Percentiles rank a stretch among this genome's conserved stretches.
These are phyloP conservation scores for Dendrobium catenatum DNA, from an alignment of 106 monocot genomes.

Conservation along the genomic window DNA sequence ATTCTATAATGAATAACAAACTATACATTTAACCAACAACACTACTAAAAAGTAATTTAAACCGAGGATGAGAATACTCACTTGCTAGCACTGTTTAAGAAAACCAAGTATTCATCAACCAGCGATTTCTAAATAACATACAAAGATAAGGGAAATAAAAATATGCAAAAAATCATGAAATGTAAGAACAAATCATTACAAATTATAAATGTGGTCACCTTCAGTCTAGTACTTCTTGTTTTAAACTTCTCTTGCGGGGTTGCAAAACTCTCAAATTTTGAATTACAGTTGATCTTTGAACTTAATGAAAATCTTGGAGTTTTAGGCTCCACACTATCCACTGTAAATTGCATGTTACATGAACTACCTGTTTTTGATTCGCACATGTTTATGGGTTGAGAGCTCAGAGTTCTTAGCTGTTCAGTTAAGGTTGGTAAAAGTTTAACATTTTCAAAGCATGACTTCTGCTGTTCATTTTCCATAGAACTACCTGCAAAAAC, in stretches of 20 bases:
- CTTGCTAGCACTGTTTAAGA: conserved; percentile 14
- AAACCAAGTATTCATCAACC: conserved; percentile 33
- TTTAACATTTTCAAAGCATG: neutral
- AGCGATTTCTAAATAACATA: conserved; percentile 32
- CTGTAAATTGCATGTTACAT: too few species aligned
- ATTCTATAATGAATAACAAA: neutral
- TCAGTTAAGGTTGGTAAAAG: conserved; percentile 31
- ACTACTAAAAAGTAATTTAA: too few species aligned
- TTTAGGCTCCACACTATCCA: conserved; percentile 12
- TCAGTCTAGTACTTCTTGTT: conserved; percentile 38
- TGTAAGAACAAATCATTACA: too few species aligned
- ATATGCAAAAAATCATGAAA: neutral
- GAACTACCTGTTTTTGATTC: too few species aligned
- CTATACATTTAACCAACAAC: neutral
- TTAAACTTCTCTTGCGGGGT: conserved; percentile 26
- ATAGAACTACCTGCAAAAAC: neutral
- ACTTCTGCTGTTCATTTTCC: neutral
- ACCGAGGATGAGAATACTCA: conserved; percentile 16
- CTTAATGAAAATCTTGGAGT: conserved; percentile 20
- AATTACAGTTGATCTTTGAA: conserved; percentile 1
- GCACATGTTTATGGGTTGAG: too few species aligned
- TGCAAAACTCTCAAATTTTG: neutral
- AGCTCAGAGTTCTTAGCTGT: too few species aligned
- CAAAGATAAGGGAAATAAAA: neutral
- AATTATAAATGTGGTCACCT: conserved; percentile 20